phyloP scores from a whole-genome alignment of 2,329 filamentous ascomycete genomes.

The Cordyceps farinosa region DNA sequence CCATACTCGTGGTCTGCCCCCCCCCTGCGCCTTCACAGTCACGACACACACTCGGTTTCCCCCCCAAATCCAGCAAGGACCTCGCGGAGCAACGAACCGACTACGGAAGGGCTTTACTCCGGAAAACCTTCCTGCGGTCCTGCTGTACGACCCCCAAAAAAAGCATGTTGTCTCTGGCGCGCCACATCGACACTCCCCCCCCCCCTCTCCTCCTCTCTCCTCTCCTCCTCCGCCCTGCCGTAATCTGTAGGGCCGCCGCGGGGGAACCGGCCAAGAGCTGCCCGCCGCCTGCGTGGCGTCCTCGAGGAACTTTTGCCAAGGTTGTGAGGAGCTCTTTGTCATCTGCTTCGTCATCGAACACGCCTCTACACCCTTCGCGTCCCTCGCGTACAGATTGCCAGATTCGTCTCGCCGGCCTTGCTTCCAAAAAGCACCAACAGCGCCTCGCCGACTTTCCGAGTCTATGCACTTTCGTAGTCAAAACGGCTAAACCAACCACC shows the following conservation, averaged over 20 bases:
- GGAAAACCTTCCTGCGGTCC: not conserved
- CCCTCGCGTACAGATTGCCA: not conserved
- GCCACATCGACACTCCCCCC: conserved; percentile 6
- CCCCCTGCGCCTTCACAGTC: not conserved
- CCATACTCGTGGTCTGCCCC: too few relatives aligned
- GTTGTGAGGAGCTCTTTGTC: not conserved
- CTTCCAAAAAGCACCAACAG: not conserved
- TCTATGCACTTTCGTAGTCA: not conserved
- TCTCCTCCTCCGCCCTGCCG: not conserved
- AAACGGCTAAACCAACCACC: not conserved
- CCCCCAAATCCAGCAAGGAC: not conserved
- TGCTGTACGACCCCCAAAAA: not conserved
- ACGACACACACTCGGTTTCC: not conserved
- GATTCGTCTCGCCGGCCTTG: not conserved
- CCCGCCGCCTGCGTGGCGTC: not conserved
- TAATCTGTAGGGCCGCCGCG: conserved; percentile 4
- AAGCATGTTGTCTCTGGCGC: not conserved
- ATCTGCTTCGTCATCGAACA: conserved; percentile 12
- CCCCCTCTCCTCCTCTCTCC: not conserved
- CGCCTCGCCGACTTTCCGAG: not conserved
- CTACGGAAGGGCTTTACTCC: conserved; percentile 6
- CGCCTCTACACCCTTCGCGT: not conserved
- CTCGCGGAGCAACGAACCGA: not conserved
- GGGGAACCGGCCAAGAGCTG: not conserved
- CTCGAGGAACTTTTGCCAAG: conserved; percentile 11